Evolutionary conservation across 306 rosid genomes (phyloP).

Genomic region (Dalbergia oliveri): DNA sequence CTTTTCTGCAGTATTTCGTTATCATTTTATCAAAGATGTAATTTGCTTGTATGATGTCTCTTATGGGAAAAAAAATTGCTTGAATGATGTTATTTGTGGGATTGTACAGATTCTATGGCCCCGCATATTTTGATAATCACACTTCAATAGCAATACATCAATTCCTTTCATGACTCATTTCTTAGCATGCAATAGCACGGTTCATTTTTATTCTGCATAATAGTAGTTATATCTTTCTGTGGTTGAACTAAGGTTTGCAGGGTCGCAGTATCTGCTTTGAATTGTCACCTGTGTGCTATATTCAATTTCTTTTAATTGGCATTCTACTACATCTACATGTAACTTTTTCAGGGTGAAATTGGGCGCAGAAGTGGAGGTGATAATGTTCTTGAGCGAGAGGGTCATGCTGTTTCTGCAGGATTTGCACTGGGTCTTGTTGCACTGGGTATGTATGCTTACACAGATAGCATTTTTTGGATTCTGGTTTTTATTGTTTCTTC

Average conservation of each 20-base stretch:
- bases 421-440: conserved; percentile 96
- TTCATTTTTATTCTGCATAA: conserved; percentile 15
- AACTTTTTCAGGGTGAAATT: conserved; percentile 76
- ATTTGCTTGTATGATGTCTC: conserved; percentile 38
- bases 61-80: not conserved
- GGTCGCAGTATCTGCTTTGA: conserved; percentile 33
- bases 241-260: conserved; percentile 30
- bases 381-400: conserved; percentile 98
- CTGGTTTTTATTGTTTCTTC: conserved; percentile 40
- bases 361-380: conserved; percentile 98
- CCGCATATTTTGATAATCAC: conserved; percentile 8
- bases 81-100: conserved; percentile 28
- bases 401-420: conserved; percentile 98
- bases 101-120: conserved; percentile 13
- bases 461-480: conserved; percentile 27
- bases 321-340: conserved; percentile 12
- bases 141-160: conserved; percentile 29
- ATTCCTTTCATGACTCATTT: conserved; percentile 39
- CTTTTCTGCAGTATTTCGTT: no score
- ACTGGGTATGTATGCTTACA: conserved; percentile 66
- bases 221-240: conserved; percentile 27
- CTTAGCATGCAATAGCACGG: conserved; percentile 4
- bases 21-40: conserved; percentile 14
- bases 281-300: conserved; percentile 28
- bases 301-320: conserved; percentile 35